A percentile compares a stretch with the other conserved stretches of the same genome.
These are phyloP conservation scores for Gardenia jasminoides DNA, from an alignment of 257 asterid species.

Conservation along the genomic window DNA sequence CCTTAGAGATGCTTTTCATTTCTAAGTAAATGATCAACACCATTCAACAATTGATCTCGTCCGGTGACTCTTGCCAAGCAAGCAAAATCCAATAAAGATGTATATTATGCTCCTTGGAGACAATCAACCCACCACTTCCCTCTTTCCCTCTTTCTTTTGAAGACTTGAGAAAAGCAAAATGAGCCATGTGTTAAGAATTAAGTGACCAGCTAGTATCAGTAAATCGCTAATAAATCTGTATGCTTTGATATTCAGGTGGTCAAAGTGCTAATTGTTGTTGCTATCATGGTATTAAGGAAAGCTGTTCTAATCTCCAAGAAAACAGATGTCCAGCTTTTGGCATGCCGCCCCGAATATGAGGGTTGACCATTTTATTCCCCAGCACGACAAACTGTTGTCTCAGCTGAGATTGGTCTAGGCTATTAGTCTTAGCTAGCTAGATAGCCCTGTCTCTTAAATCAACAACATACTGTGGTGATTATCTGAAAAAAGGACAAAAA, in stretches of 20 bases:
- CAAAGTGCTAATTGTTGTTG: not conserved
- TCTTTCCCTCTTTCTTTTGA: no score
- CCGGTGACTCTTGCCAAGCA: not conserved
- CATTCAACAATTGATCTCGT: not conserved
- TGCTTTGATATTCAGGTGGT: conserved; percentile 2
- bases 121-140: no score
- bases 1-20: not conserved
- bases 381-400: conserved; percentile 9
- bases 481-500: no score
- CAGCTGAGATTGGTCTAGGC: not conserved
- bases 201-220: not conserved
- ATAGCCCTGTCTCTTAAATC: not conserved
- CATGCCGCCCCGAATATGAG: conserved; percentile 8
- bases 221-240: not conserved
- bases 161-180: conserved; percentile 3
- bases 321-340: conserved; percentile 16
- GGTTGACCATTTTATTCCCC: conserved; percentile 19
- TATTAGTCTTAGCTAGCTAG: not conserved
- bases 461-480: not conserved
- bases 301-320: not conserved
- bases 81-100: not conserved
- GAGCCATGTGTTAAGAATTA: conserved; percentile 5
- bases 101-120: not conserved
- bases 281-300: not conserved
- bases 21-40: not conserved